These are phyloP conservation scores for Aspergillus sparsus DNA, from an alignment of 495 filamentous ascomycete genomes.

Conservation along the genomic window DNA sequence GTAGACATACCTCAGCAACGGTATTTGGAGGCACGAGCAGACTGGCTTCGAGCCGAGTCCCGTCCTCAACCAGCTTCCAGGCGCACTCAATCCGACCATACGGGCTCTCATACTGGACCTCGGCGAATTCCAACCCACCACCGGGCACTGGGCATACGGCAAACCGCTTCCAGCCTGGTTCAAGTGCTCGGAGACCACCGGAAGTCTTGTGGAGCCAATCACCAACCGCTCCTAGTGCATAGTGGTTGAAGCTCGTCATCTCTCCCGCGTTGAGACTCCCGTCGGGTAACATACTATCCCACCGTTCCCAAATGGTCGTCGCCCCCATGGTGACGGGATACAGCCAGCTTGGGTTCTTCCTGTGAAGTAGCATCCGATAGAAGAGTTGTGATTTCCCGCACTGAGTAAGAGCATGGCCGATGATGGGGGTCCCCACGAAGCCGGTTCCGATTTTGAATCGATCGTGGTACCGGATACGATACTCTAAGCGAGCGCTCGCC, in stretches of 20 bases:
- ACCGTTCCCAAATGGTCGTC: conserved; percentile 59
- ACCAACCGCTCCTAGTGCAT: conserved; percentile 46
- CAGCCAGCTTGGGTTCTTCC: conserved; percentile 49
- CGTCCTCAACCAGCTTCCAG: conserved; percentile 13
- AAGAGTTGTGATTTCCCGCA: conserved; percentile 31
- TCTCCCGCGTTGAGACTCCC: conserved; percentile 52
- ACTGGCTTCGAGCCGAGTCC: neutral
- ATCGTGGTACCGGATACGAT: conserved; percentile 38
- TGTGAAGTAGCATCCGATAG: conserved; percentile 45
- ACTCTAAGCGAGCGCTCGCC: conserved; percentile 37
- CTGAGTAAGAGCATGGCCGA: conserved; percentile 46
- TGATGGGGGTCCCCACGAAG: conserved; percentile 55
- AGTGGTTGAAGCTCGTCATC: conserved; percentile 60
- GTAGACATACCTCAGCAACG: neutral
- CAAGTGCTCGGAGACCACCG: conserved; percentile 25
- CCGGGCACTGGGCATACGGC: conserved; percentile 28
- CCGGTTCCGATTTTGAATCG: conserved; percentile 52
- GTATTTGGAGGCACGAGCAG: neutral
- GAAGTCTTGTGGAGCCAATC: conserved; percentile 33
- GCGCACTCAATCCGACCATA: conserved; percentile 29
- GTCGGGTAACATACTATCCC: conserved; percentile 55
- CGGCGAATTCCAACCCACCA: conserved; percentile 20
- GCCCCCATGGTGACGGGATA: conserved; percentile 54
- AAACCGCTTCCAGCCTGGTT: conserved; percentile 32
- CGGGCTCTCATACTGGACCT: conserved; percentile 26